phyloP scores from a whole-genome alignment of 768 basidiomycete genomes.

The Mycena floridula region DNA sequence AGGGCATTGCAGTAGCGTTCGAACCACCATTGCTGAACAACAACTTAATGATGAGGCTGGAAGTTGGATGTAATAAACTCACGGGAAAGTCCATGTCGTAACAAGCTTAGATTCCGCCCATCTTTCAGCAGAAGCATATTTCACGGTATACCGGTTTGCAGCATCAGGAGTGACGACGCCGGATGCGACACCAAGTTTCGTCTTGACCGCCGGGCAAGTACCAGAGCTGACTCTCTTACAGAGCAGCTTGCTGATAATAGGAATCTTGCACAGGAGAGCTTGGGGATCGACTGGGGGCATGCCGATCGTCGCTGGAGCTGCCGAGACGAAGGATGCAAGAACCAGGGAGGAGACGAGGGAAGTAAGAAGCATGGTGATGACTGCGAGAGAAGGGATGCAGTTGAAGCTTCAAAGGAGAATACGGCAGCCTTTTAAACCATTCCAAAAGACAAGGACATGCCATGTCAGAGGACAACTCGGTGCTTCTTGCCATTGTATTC shows the following conservation, averaged over 20 bases:
- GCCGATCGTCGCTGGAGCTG: slow-evolving; percentile 23
- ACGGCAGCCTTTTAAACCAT: too few species aligned
- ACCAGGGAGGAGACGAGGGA: slow-evolving; percentile 26
- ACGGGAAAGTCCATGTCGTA: slow-evolving; percentile 61
- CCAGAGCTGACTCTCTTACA: slow-evolving; percentile 31
- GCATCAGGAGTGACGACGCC: slow-evolving; percentile 45
- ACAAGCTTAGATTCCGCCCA: slow-evolving; percentile 54
- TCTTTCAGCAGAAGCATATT: slow-evolving; percentile 57
- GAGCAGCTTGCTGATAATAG: slow-evolving; percentile 32
- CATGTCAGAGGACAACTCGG: too few species aligned
- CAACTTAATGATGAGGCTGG: slow-evolving; percentile 1
- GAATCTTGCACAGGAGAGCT: slow-evolving; percentile 41
- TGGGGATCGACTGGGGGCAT: slow-evolving; percentile 31
- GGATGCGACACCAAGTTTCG: slow-evolving; percentile 50
- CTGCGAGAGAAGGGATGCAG: too few species aligned
- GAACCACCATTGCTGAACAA: slow-evolving; percentile 40
- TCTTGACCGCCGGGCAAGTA: slow-evolving; percentile 24
- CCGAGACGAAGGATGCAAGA: slow-evolving; percentile 21
- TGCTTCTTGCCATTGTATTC: too few species aligned
- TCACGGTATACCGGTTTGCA: slow-evolving; percentile 54
- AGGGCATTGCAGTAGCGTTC: slow-evolving; percentile 51
- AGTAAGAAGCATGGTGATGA: slow-evolving; percentile 9
- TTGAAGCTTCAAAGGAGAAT: too few species aligned
- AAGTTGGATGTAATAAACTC: slow-evolving; percentile 19
- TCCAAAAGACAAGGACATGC: too few species aligned